Percentiles rank a stretch among this genome's conserved stretches.
Conservation (phyloP, 192 early-diverging fungal genomes). For the Rhizoclosmatium globosum region DNA sequence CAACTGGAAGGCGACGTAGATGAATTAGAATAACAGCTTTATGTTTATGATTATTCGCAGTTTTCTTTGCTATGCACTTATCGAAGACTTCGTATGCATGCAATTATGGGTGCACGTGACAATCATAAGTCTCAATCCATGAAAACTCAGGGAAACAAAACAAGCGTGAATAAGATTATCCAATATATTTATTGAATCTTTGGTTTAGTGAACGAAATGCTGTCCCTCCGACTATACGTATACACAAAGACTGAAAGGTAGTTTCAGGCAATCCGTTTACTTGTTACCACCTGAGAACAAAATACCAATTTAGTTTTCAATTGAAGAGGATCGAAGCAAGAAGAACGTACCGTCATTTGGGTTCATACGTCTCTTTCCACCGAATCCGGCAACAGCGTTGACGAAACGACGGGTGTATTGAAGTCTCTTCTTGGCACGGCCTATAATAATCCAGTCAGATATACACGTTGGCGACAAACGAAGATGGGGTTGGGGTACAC, state of each 20-base stretch:
- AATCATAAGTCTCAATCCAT: neutral
- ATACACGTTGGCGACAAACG: no score
- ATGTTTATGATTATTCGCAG: neutral
- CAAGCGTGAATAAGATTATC: neutral
- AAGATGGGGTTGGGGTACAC: neutral
- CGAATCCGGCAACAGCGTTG: conserved; percentile 85
- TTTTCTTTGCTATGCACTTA: neutral
- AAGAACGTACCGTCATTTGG: conserved; percentile 29
- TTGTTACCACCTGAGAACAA: conserved; percentile 16
- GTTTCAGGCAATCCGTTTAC: neutral
- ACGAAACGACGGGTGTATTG: conserved; percentile 98
- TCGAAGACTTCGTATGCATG: no score
- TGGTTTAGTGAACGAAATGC: neutral
- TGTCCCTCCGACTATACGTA: no score
- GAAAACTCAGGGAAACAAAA: neutral
- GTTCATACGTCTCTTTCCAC: conserved; percentile 85
- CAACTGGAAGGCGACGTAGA: neutral
- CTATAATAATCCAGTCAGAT: conserved; percentile 38
- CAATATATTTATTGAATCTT: neutral
- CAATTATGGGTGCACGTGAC: no score
- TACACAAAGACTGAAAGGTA: no score
- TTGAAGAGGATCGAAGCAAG: neutral
- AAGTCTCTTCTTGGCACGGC: conserved; percentile 97
- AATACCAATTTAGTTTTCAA: neutral
- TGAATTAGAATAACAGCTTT: conserved; percentile 2